Percentiles rank a stretch among this genome's conserved stretches.
phyloP scores from a whole-genome alignment of 23 red algal species.

The Cyanidioschyzon merolae region DNA sequence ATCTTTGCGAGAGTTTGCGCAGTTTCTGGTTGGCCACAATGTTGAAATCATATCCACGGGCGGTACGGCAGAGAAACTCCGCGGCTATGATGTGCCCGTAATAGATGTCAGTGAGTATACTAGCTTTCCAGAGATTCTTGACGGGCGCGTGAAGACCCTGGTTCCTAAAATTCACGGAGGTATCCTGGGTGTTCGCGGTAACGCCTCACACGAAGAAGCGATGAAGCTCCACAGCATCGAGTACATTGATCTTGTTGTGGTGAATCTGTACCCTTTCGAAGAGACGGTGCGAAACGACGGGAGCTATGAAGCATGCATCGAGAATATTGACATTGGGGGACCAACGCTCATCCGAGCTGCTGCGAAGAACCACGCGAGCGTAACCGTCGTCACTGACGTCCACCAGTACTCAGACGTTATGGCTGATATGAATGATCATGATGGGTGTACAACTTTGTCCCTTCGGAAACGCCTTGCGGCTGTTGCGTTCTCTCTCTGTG shows the following conservation, averaged over 20 bases:
- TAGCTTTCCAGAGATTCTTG: constrained; percentile 86
- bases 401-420: constrained; percentile 66
- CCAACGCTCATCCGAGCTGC: constrained; percentile 81
- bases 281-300: constrained; percentile 41
- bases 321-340: constrained; percentile 92
- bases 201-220: constrained; percentile 34
- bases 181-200: constrained; percentile 49
- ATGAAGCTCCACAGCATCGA: constrained; percentile 41
- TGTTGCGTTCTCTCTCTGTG: constrained; percentile 39
- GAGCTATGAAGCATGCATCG: constrained; percentile 58
- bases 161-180: constrained; percentile 75
- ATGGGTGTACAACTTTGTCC: constrained; percentile 28
- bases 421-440: constrained; percentile 60
- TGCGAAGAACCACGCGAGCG: constrained; percentile 63
- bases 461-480: constrained; percentile 55
- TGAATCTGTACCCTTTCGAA: constrained; percentile 94
- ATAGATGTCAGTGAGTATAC: constrained; percentile 69
- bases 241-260: constrained; percentile 78
- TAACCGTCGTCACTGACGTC: constrained; percentile 81
- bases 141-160: constrained; percentile 80
- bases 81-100: constrained; percentile 48
- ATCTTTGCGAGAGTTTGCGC: constrained; percentile 44
- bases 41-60: constrained; percentile 88
- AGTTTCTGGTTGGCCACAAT: constrained; percentile 40
- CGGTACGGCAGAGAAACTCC: constrained; percentile 46